Base-by-base conservation (phyloP, 306 rosid species). In the Pueraria montana region DNA sequence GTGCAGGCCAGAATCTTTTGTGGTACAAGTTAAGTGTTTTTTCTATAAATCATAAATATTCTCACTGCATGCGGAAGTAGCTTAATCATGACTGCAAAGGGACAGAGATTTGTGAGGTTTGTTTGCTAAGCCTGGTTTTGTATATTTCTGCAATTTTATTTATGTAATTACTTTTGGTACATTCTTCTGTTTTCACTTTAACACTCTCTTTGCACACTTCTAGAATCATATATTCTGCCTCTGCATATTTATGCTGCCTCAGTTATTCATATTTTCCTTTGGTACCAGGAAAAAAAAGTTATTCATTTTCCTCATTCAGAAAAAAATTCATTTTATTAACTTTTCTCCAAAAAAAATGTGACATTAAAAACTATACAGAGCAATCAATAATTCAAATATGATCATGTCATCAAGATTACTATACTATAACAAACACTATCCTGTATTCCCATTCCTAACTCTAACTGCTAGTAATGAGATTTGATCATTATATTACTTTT, bases 101-200 rank as follows among this genome's bases (percentile, higher is more conserved):
- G 77, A 75, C 67, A 49, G 20, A 89, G 78, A 74, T 87, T 84
- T 91, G 90, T 89, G 50, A 94, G 97, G 98, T 94, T 81, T 70
- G 93, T 85, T 67, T 16, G 53, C 73, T 67, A 48, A 20, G 24
- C 78, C 56, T 82, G 4, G n/a, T 59, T 3, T 84, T 53, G 58
- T 45, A 32, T 70, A 55, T 80, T 61, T 64, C 20, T 63, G 42
- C 16, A 30, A 42, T 66, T 38, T 17, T 40, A 10, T 52, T 42
- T 63, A 38, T 40, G 40, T 24, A 42, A 42, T 14, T 8, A 32
- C 14, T 58, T 58, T 75, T 58, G 14, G 49, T 32, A 34, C 21
- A 38, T 18, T 34, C 18, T 67, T 11, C 4, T 20, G 36, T 14
- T 40, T 38, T 42, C 0, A 48, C 42, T 61, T 42, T 61, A 66